Conservation (phyloP, 2,329 filamentous ascomycete species). For the Aureobasidium namibiae region DNA sequence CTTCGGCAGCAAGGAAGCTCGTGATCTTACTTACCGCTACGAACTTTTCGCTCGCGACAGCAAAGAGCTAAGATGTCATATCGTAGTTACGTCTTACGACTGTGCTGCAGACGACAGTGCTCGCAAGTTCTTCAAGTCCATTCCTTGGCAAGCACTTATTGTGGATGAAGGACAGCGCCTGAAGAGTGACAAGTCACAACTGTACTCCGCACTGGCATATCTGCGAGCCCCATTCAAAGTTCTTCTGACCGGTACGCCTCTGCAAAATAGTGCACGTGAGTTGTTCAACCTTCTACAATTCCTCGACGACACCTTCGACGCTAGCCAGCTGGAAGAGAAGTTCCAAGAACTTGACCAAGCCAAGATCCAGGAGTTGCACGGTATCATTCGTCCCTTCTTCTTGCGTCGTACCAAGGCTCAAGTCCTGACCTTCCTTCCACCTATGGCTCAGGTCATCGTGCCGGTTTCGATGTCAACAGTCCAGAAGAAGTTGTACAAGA, state of each 20-base stretch:
- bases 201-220: slow-evolving; percentile 66
- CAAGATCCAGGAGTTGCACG: slow-evolving; percentile 72
- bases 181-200: slow-evolving; percentile 80
- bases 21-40: slow-evolving; percentile 68
- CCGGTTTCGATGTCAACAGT: slow-evolving; percentile 92
- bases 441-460: slow-evolving; percentile 90
- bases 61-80: slow-evolving; percentile 71
- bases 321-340: slow-evolving; percentile 63
- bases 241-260: slow-evolving; percentile 76
- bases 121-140: slow-evolving; percentile 54
- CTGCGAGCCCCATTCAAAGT: slow-evolving; percentile 77
- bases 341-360: slow-evolving; percentile 74
- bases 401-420: slow-evolving; percentile 77
- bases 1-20: slow-evolving; percentile 67
- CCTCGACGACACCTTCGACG: slow-evolving; percentile 64
- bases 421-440: slow-evolving; percentile 83
- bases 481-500: slow-evolving; percentile 91
- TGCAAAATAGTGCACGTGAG: slow-evolving; percentile 93
- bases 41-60: slow-evolving; percentile 69
- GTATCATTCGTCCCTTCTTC: slow-evolving; percentile 67
- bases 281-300: slow-evolving; percentile 97
- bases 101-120: slow-evolving; percentile 68
- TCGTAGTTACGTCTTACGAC: slow-evolving; percentile 94
- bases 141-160: slow-evolving; percentile 80
- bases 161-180: slow-evolving; percentile 93